These are phyloP conservation scores for Endotrypanum monterogeii DNA, from an alignment of 208 protist species.

Conservation along the genomic window DNA sequence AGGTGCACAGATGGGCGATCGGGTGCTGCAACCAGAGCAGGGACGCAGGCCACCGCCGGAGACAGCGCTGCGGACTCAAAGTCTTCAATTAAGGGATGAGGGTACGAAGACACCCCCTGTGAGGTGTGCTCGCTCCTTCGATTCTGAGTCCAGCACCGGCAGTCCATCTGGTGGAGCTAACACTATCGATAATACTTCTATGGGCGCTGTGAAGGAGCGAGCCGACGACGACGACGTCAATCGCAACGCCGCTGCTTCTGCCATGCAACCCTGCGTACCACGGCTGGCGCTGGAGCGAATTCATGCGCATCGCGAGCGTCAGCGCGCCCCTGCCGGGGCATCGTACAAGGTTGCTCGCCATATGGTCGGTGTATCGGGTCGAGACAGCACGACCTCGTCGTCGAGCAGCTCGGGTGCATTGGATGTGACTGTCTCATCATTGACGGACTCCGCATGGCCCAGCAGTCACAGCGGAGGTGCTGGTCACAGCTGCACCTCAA, in stretches of 20 bases:
- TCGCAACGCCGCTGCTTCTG: slow-evolving; percentile 19
- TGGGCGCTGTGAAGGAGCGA: slow-evolving; percentile 30
- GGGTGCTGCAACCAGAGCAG: background rate
- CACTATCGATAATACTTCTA: slow-evolving; percentile 22
- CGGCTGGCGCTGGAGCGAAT: slow-evolving; percentile 28
- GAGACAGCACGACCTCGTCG: background rate
- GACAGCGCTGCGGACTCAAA: background rate
- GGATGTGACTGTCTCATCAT: slow-evolving; percentile 35
- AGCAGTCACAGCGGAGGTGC: background rate
- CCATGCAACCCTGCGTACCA: slow-evolving; percentile 20
- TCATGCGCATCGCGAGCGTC: slow-evolving; percentile 19
- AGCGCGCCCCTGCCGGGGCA: background rate
- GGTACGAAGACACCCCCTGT: slow-evolving; percentile 7
- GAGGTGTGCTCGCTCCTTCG: slow-evolving; percentile 6
- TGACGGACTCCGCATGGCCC: slow-evolving; percentile 23
- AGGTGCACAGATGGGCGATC: background rate
- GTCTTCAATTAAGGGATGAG: background rate
- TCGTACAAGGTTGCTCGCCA: slow-evolving; percentile 8
- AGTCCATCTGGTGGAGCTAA: background rate
- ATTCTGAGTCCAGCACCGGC: slow-evolving; percentile 8
- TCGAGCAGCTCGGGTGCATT: slow-evolving; percentile 10
- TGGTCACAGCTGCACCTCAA: slow-evolving; percentile 4
- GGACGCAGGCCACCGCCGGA: background rate
- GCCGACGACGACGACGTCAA: slow-evolving; percentile 14
- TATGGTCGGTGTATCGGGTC: background rate